phyloP scores from a whole-genome alignment of 129 eudicot species.

The Gnaphalium uliginosum region DNA sequence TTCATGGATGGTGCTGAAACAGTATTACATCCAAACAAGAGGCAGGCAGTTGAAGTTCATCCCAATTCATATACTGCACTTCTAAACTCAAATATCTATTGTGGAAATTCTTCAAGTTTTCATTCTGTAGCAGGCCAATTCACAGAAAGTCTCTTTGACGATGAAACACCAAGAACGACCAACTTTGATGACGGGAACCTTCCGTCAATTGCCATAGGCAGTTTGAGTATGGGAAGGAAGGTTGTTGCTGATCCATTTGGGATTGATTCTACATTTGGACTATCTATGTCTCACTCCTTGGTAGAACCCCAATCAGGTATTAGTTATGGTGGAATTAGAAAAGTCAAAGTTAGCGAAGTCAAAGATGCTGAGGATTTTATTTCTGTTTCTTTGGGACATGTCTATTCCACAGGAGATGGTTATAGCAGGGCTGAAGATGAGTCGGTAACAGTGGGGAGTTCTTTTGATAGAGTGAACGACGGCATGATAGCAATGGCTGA shows the following conservation, averaged over 20 bases:
- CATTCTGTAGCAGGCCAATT: slow-evolving; percentile 43
- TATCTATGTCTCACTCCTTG: slow-evolving; percentile 45
- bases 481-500: slow-evolving; percentile 33
- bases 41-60: slow-evolving; percentile 52
- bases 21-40: slow-evolving; percentile 50
- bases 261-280: slow-evolving; percentile 40
- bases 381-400: slow-evolving; percentile 35
- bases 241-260: slow-evolving; percentile 40
- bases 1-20: slow-evolving; percentile 52
- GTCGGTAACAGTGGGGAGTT: slow-evolving; percentile 37
- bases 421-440: slow-evolving; percentile 39
- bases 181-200: slow-evolving; percentile 34
- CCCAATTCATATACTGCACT: slow-evolving; percentile 49
- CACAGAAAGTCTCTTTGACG: slow-evolving; percentile 47
- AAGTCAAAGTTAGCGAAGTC: slow-evolving; percentile 58
- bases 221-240: slow-evolving; percentile 25
- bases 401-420: slow-evolving; percentile 32
- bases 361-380: slow-evolving; percentile 44
- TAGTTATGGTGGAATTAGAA: slow-evolving; percentile 53
- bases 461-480: slow-evolving; percentile 38
- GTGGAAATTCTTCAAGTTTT: slow-evolving; percentile 47
- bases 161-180: slow-evolving; percentile 37
- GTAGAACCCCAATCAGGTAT: slow-evolving; percentile 43
- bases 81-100: slow-evolving; percentile 43
- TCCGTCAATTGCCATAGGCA: not conserved